phyloP scores from a whole-genome alignment of 257 asterid species.

The Coffea eugenioides region DNA sequence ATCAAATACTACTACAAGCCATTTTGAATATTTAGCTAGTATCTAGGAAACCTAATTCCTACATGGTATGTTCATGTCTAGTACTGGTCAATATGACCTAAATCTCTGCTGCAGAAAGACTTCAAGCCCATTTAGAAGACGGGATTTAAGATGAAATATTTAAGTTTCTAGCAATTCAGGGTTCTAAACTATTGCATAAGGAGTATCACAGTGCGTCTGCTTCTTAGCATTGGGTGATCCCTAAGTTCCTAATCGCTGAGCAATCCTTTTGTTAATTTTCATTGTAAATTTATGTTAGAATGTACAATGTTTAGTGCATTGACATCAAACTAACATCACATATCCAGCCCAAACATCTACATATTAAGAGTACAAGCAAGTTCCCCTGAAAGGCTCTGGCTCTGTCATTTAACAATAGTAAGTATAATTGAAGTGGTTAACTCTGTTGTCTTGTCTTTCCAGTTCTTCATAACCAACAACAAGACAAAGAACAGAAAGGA shows the following conservation, averaged over 20 bases:
- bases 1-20: not conserved
- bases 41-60: not conserved
- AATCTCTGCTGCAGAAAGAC: not conserved
- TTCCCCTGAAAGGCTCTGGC: not conserved
- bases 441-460: not conserved
- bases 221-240: not conserved
- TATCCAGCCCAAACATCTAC: not conserved
- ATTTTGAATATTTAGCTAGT: not conserved
- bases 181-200: not conserved
- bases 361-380: not conserved
- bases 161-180: not conserved
- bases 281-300: no score
- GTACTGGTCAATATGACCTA: not conserved
- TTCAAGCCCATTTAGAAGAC: no score
- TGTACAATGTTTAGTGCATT: not conserved
- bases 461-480: no score
- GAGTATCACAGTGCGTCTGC: not conserved
- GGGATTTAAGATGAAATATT: not conserved
- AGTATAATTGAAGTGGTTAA: not conserved
- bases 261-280: not conserved
- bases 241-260: not conserved
- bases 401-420: not conserved
- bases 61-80: not conserved
- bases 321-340: not conserved
- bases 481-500: no score